These are phyloP conservation scores for Hypoxylon perforatum DNA, from an alignment of 495 filamentous ascomycete species.

Conservation along the genomic window DNA sequence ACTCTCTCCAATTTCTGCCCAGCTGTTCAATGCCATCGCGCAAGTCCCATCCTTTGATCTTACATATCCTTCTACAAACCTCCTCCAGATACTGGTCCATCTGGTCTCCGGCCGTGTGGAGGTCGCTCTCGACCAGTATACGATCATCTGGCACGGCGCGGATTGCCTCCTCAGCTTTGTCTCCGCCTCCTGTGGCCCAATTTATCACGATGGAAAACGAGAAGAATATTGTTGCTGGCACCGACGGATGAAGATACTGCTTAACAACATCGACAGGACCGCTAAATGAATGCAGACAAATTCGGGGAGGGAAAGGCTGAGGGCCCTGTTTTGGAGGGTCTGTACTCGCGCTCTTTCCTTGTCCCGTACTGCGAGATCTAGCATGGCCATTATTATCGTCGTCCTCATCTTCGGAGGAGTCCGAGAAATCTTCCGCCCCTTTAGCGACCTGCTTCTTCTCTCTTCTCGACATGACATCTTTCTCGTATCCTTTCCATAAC, in stretches of 20 bases:
- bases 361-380: constrained; percentile 16
- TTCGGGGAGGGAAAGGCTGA: constrained; percentile 83
- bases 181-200: constrained; percentile 64
- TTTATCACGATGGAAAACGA: constrained; percentile 91
- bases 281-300: constrained; percentile 95
- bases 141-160: constrained; percentile 78
- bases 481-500: constrained; percentile 87
- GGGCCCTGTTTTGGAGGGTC: constrained; percentile 13
- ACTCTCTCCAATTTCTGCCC: constrained; percentile 81
- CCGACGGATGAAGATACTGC: constrained; percentile 78
- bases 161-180: constrained; percentile 71
- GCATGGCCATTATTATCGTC: constrained; percentile 41
- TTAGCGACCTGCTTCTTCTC: constrained; percentile 60
- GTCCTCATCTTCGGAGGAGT: constrained; percentile 53
- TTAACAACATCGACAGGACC: constrained; percentile 79
- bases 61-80: constrained; percentile 76
- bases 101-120: constrained; percentile 82
- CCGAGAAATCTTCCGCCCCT: constrained; percentile 61
- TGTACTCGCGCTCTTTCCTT: constrained; percentile 16
- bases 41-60: constrained; percentile 81
- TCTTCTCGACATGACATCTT: constrained; percentile 70
- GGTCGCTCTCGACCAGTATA: constrained; percentile 88
- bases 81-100: constrained; percentile 86
- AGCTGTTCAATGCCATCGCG: constrained; percentile 75
- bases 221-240: constrained; percentile 84